Conservation (phyloP, 495 filamentous ascomycete species). For the Paragyromitra xinjiangensis region DNA sequence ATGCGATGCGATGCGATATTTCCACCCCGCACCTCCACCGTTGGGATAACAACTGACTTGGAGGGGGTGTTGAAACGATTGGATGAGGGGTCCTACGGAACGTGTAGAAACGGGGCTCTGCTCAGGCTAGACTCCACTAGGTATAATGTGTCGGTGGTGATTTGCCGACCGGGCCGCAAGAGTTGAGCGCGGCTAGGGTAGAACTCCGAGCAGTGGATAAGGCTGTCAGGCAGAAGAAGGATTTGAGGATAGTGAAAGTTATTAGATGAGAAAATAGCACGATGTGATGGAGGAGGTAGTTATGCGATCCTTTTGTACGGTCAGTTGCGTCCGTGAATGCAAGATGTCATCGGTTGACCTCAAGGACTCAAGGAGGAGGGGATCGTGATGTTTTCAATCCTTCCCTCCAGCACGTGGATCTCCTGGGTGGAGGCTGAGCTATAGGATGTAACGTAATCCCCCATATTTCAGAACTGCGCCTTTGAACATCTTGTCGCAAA, state of each 20-base stretch:
- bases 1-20: slow-evolving; percentile 30
- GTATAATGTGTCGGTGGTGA: slow-evolving; percentile 13
- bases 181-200: slow-evolving; percentile 18
- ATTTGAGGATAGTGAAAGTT: slow-evolving; percentile 29
- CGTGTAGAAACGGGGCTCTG: slow-evolving; percentile 26
- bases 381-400: slow-evolving; percentile 46
- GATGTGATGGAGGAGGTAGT: slow-evolving; percentile 15
- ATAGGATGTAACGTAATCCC: slow-evolving; percentile 10
- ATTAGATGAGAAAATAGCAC: slow-evolving; percentile 36
- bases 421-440: slow-evolving; percentile 38
- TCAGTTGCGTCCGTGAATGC: slow-evolving; percentile 13
- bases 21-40: slow-evolving; percentile 39
- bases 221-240: slow-evolving; percentile 16
- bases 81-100: slow-evolving; percentile 38
- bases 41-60: slow-evolving; percentile 16
- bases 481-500: slow-evolving; percentile 6
- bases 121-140: slow-evolving; percentile 32
- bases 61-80: slow-evolving; percentile 37
- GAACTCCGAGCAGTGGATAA: slow-evolving; percentile 17
- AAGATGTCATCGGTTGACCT: slow-evolving; percentile 9
- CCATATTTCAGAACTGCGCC: slow-evolving; percentile 15
- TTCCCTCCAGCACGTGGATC: slow-evolving; percentile 19
- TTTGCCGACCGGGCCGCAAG: slow-evolving; percentile 31
- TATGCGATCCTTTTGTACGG: slow-evolving; percentile 14
- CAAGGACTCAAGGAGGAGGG: slow-evolving; percentile 22